A percentile compares a stretch with the other conserved stretches of the same genome.
Conservation (phyloP, 306 rosid genomes). For the Sphenostylis stenocarpa region DNA sequence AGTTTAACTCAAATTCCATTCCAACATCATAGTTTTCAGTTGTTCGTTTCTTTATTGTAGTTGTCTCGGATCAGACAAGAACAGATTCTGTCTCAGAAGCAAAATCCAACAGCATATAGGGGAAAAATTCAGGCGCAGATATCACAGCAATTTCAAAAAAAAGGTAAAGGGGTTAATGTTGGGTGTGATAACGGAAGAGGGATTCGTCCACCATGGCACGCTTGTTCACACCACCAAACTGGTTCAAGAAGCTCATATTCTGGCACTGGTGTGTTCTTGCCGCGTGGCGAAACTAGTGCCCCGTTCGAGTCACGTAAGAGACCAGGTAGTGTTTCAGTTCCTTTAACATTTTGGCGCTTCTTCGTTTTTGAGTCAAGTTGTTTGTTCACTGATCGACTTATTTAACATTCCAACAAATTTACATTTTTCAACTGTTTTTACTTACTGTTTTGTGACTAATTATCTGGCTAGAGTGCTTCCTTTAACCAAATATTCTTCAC, state of each 20-base stretch:
- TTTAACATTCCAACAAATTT: not conserved
- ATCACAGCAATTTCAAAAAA: slow-evolving; percentile 29
- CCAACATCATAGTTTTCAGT: not conserved
- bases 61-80: slow-evolving; percentile 34
- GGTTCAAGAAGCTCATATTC: slow-evolving; percentile 39
- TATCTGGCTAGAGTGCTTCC: not conserved
- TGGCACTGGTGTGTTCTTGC: slow-evolving; percentile 91
- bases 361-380: not conserved
- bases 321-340: slow-evolving; percentile 27
- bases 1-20: not conserved
- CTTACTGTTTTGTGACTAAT: not conserved
- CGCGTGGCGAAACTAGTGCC: slow-evolving; percentile 37
- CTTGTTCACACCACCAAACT: slow-evolving; percentile 25
- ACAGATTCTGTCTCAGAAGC: slow-evolving; percentile 27
- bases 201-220: not conserved
- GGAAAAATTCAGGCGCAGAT: not conserved
- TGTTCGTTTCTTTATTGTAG: not conserved
- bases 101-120: slow-evolving; percentile 8
- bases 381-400: slow-evolving; percentile 28
- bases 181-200: not conserved
- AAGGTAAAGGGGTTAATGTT: slow-evolving; percentile 18
- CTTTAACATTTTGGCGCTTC: slow-evolving; percentile 2
- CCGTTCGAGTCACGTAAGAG: slow-evolving; percentile 27
- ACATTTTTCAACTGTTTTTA: not conserved
- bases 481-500: not conserved